phyloP scores from a whole-genome alignment of 2,329 filamentous ascomycete genomes.

The Cladosporium sp. region DNA sequence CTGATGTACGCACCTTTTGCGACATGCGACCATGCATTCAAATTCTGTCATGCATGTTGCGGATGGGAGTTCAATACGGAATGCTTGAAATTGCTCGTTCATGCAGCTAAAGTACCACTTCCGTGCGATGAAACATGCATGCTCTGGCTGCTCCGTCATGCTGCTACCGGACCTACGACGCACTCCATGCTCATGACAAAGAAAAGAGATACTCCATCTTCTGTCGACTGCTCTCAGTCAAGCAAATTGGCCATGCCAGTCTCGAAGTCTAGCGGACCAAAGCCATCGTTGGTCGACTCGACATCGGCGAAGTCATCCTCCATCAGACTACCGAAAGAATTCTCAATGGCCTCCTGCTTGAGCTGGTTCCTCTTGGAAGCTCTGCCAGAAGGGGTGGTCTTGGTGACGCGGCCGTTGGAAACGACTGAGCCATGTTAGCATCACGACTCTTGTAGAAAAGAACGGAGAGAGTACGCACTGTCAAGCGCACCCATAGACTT shows the following conservation, averaged over 20 bases:
- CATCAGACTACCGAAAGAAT: slow-evolving; percentile 6
- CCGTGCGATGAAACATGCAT: no score
- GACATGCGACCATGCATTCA: no score
- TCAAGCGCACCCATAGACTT: slow-evolving; percentile 6
- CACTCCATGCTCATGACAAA: no score
- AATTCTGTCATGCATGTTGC: no score
- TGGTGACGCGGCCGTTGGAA: slow-evolving; percentile 22
- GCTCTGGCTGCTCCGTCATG: no score
- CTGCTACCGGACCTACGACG: no score
- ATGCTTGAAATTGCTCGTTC: no score
- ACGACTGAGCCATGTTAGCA: neutral
- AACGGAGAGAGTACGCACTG: neutral
- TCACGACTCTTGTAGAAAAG: no score
- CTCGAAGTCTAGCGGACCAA: neutral
- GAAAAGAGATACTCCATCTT: no score
- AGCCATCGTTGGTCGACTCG: neutral
- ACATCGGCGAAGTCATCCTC: neutral
- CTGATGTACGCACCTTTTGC: neutral
- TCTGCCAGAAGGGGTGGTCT: slow-evolving; percentile 19
- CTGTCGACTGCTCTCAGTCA: neutral
- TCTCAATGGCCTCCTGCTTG: slow-evolving; percentile 23
- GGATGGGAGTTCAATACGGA: no score
- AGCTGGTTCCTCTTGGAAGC: slow-evolving; percentile 20
- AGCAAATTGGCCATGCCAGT: neutral
- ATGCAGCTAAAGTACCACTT: no score